These are phyloP conservation scores for Hypomontagnella monticulosa DNA, from an alignment of 495 filamentous ascomycete genomes.

Conservation along the genomic window DNA sequence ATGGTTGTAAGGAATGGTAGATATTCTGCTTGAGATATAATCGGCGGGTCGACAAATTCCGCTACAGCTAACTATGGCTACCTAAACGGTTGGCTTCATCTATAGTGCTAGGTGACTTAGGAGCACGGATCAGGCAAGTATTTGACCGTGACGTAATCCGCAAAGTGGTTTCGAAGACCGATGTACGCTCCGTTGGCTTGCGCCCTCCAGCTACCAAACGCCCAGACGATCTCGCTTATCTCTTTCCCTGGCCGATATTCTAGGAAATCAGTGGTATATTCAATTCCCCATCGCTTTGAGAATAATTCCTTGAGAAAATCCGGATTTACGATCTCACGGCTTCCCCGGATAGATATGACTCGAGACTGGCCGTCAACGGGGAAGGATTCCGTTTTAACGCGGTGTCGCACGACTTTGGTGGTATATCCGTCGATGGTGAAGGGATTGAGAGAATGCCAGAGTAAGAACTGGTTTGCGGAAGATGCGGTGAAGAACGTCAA, in stretches of 20 bases:
- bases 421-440: slow-evolving; percentile 11
- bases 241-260: slow-evolving; percentile 2
- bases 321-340: slow-evolving; percentile 19
- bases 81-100: no score
- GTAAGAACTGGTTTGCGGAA: slow-evolving; percentile 35
- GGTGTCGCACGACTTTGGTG: slow-evolving; percentile 13
- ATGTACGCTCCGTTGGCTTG: slow-evolving; percentile 16
- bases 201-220: slow-evolving; percentile 34
- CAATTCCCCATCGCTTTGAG: background rate
- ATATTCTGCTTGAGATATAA: no score
- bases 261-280: slow-evolving; percentile 17
- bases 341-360: slow-evolving; percentile 27
- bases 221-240: slow-evolving; percentile 17
- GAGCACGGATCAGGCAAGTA: slow-evolving; percentile 17
- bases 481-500: slow-evolving; percentile 48
- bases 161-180: background rate
- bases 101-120: no score
- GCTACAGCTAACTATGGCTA: no score
- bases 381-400: slow-evolving; percentile 1
- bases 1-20: no score
- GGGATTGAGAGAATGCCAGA: background rate
- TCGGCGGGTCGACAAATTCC: no score
- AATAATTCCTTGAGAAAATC: slow-evolving; percentile 7
- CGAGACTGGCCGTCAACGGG: slow-evolving; percentile 16
- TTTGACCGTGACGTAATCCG: background rate